Conservation (phyloP, 176 grass and related monocot genomes). For the Cenchrus americanus region DNA sequence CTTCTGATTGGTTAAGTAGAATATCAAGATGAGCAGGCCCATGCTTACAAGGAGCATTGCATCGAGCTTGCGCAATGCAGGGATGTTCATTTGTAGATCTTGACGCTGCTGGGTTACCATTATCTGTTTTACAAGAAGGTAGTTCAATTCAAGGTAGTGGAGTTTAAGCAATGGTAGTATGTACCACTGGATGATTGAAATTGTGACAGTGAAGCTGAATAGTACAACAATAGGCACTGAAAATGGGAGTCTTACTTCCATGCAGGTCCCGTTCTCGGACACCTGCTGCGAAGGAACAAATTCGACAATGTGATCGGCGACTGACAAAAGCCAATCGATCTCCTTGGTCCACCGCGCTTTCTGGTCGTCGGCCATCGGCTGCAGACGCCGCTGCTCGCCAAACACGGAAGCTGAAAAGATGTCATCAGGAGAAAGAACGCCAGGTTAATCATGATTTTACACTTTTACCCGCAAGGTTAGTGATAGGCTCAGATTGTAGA, state of each 20-base stretch:
- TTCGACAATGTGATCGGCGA: conserved; percentile 83
- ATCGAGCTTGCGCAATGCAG: conserved; percentile 82
- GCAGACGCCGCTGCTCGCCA: conserved; percentile 75
- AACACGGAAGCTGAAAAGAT: conserved; percentile 80
- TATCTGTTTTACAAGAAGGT: conserved; percentile 44
- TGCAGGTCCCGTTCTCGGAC: conserved; percentile 60
- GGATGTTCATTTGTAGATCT: conserved; percentile 88
- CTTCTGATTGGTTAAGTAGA: background rate
- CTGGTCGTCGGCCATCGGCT: conserved; percentile 78
- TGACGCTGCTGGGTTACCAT: conserved; percentile 86
- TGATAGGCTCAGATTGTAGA: background rate
- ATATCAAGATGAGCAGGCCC: background rate
- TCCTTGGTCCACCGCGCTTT: conserved; percentile 77
- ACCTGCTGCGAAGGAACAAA: conserved; percentile 75
- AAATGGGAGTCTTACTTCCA: conserved; percentile 58
- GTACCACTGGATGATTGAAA: background rate
- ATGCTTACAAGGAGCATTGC: conserved; percentile 78
- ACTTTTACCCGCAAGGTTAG: background rate
- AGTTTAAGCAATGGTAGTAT: background rate
- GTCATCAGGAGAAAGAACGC: background rate
- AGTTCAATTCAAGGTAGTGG: background rate
- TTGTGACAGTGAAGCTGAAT: background rate
- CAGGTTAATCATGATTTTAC: background rate
- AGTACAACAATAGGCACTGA: background rate
- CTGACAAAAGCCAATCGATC: conserved; percentile 88